Conservation (phyloP, 2,329 filamentous ascomycete species). For the Canariomyces notabilis region DNA sequence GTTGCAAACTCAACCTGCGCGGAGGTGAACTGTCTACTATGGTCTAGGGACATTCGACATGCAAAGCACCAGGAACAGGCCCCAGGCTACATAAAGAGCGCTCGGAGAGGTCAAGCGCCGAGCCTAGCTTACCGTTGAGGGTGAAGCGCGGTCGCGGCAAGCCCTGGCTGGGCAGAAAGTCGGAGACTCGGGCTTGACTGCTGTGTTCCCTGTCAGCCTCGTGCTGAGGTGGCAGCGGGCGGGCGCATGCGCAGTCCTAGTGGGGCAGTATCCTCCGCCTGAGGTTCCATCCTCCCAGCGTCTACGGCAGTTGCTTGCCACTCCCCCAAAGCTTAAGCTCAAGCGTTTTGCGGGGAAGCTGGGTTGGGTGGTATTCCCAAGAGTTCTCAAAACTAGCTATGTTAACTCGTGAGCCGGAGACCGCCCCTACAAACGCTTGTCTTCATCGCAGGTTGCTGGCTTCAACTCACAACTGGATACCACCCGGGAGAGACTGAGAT, state of each 20-base stretch:
- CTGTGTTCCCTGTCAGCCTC: slow-evolving; percentile 12
- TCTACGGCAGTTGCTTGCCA: slow-evolving; percentile 23
- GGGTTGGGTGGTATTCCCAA: slow-evolving; percentile 20
- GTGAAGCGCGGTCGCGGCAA: neutral
- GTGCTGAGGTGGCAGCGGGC: slow-evolving; percentile 12
- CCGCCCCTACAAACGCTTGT: slow-evolving; percentile 2
- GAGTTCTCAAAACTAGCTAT: slow-evolving; percentile 12
- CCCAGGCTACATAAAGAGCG: too few relatives aligned
- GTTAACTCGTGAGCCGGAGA: slow-evolving; percentile 8
- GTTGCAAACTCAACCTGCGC: too few relatives aligned
- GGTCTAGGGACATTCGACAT: too few relatives aligned
- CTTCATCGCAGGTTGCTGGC: slow-evolving; percentile 6
- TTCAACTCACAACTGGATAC: slow-evolving; percentile 1
- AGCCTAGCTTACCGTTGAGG: slow-evolving; percentile 2
- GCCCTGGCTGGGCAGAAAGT: neutral
- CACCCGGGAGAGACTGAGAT: neutral
- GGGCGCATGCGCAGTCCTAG: slow-evolving; percentile 12
- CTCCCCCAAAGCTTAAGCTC: slow-evolving; percentile 20
- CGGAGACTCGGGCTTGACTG: slow-evolving; percentile 11
- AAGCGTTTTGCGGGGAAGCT: slow-evolving; percentile 20
- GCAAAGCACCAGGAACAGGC: too few relatives aligned
- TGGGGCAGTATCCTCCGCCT: slow-evolving; percentile 18
- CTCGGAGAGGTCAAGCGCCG: neutral
- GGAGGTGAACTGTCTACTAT: too few relatives aligned
- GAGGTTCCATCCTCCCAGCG: slow-evolving; percentile 17